These are phyloP conservation scores for Starmerella khaoyaiensis DNA, from an alignment of 805 yeast species.

Conservation along the genomic window DNA sequence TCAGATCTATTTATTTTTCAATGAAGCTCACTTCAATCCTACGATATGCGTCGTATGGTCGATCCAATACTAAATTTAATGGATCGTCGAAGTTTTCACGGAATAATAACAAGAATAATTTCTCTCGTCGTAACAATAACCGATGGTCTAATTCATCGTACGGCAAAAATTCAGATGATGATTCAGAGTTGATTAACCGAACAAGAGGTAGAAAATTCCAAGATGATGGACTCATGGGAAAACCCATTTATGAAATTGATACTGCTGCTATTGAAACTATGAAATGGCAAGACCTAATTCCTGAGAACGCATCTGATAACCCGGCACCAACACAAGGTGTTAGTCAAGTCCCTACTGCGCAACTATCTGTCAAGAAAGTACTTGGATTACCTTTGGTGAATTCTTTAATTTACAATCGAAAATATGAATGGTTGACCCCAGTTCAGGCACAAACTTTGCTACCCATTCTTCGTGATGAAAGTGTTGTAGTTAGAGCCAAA, in stretches of 20 bases:
- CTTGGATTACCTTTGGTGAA: slow-evolving; percentile 26
- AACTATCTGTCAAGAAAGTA: slow-evolving; percentile 22
- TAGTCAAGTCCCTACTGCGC: slow-evolving; percentile 23
- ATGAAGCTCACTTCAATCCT: no score
- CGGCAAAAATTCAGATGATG: slow-evolving; percentile 1
- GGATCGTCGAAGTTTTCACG: no score
- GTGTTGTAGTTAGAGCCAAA: slow-evolving; percentile 76
- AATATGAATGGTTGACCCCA: slow-evolving; percentile 26
- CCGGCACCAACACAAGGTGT: slow-evolving; percentile 13
- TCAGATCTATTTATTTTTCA: no score
- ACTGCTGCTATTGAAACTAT: slow-evolving; percentile 17
- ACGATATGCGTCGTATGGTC: no score
- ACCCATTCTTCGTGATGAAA: slow-evolving; percentile 64
- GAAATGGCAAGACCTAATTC: slow-evolving; percentile 22
- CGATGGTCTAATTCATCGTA: not conserved
- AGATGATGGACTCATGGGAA: slow-evolving; percentile 27
- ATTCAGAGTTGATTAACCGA: slow-evolving; percentile 14
- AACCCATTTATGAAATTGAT: slow-evolving; percentile 24
- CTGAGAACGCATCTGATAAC: slow-evolving; percentile 3
- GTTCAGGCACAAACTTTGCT: slow-evolving; percentile 30
- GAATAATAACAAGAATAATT: not conserved
- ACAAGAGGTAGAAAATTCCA: slow-evolving; percentile 4
- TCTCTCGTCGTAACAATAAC: not conserved
- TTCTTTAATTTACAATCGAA: slow-evolving; percentile 25
- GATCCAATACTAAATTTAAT: no score